These are phyloP conservation scores for Thelephora aurantiotincta DNA, from an alignment of 768 basidiomycete species.

Conservation along the genomic window DNA sequence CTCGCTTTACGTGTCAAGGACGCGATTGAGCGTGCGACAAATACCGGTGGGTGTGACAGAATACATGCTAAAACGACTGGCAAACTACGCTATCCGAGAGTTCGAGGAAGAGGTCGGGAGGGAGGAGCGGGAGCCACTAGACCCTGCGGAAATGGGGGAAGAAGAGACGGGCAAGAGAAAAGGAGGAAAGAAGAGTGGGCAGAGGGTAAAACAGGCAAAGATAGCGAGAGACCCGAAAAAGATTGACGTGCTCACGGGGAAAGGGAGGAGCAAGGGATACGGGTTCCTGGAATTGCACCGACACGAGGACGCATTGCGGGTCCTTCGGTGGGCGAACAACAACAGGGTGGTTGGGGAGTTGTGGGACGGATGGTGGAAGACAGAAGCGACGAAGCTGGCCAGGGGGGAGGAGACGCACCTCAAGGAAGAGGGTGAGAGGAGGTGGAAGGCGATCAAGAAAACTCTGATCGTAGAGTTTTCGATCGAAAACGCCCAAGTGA, in stretches of 20 bases:
- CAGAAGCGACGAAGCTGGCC: slow-evolving; percentile 49
- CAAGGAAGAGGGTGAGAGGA: slow-evolving; percentile 36
- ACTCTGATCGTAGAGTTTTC: slow-evolving; percentile 88
- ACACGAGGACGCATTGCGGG: slow-evolving; percentile 83
- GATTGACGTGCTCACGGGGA: slow-evolving; percentile 77
- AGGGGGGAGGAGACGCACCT: slow-evolving; percentile 47
- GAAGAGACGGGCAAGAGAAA: slow-evolving; percentile 15
- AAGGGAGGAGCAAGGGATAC: slow-evolving; percentile 85
- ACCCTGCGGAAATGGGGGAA: slow-evolving; percentile 48
- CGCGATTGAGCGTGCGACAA: slow-evolving; percentile 87
- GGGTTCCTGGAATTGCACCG: slow-evolving; percentile 86
- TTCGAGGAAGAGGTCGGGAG: slow-evolving; percentile 71
- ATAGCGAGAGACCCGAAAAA: slow-evolving; percentile 82
- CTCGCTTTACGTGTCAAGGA: slow-evolving; percentile 86
- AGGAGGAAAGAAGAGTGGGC: slow-evolving; percentile 16
- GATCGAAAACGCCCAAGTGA: slow-evolving; percentile 84
- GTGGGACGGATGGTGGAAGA: slow-evolving; percentile 76
- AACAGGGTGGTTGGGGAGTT: slow-evolving; percentile 52
- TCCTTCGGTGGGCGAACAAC: slow-evolving; percentile 91
- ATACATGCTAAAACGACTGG: slow-evolving; percentile 77
- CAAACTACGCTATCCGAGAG: slow-evolving; percentile 60
- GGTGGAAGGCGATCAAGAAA: slow-evolving; percentile 27
- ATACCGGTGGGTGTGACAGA: slow-evolving; percentile 86
- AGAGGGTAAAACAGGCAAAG: slow-evolving; percentile 74
- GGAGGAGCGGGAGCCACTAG: slow-evolving; percentile 45